Evolutionary conservation across 345 rosid species (phyloP).

Genomic region (Gynandropsis gynandra): DNA sequence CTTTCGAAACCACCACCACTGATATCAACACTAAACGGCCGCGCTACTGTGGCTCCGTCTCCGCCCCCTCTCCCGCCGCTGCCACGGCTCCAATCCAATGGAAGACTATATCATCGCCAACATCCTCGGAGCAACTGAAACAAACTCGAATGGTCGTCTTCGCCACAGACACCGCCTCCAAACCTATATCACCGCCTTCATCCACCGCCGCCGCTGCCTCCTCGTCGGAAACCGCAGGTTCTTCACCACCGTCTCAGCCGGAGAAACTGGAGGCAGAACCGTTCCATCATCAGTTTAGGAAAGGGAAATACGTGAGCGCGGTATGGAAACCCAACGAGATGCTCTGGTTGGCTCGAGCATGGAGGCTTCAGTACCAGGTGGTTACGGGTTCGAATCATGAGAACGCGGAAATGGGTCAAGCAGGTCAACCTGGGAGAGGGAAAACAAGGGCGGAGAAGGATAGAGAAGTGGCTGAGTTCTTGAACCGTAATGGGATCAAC

Average conservation of each 20-base stretch:
- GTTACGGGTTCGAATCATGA: conserved; percentile 31
- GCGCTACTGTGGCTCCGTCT: conserved; percentile 40
- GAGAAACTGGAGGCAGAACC: conserved; percentile 39
- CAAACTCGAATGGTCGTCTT: conserved; percentile 35
- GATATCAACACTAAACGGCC: conserved; percentile 57
- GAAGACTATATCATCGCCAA: conserved; percentile 64
- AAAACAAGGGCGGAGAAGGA: conserved; percentile 96
- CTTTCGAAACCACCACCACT: conserved; percentile 35
- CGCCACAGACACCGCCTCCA: conserved; percentile 43
- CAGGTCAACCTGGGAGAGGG: conserved; percentile 41
- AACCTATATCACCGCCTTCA: conserved; percentile 37
- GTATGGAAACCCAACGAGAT: conserved; percentile 99
- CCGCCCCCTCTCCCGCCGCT: conserved; percentile 23
- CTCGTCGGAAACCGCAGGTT: conserved; percentile 71
- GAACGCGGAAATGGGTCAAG: conserved; percentile 19
- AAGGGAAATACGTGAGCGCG: conserved; percentile 95
- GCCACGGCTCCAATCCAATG: conserved; percentile 43
- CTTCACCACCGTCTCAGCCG: conserved; percentile 72
- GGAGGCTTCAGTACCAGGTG: conserved; percentile 78
- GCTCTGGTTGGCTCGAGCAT: conserved; percentile 93
- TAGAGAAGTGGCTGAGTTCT: conserved; percentile 81
- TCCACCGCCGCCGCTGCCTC: conserved; percentile 41
- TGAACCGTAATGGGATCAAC: conserved; percentile 67
- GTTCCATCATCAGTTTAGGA: conserved; percentile 60
- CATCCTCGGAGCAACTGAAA: conserved; percentile 29